These are phyloP conservation scores for Penicillium paxilli DNA, from an alignment of 495 filamentous ascomycete species.

Conservation along the genomic window DNA sequence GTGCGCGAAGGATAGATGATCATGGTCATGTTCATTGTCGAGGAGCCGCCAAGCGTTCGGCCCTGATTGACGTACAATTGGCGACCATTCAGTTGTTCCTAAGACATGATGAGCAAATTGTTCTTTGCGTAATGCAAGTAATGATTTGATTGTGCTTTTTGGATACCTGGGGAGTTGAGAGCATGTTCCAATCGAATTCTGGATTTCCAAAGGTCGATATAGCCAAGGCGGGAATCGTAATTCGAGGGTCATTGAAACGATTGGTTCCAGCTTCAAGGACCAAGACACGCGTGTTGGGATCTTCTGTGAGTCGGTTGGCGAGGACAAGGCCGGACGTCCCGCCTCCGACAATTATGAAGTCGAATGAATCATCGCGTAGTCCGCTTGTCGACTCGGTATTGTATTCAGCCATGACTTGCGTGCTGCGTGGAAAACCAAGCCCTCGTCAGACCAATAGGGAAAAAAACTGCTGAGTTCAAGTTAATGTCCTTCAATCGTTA, in stretches of 20 bases:
- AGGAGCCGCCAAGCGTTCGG: conserved; percentile 57
- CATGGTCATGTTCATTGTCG: conserved; percentile 47
- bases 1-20: conserved; percentile 31
- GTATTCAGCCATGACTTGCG: conserved; percentile 1
- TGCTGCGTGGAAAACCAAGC: too few species aligned
- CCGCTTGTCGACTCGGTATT: conserved; percentile 10
- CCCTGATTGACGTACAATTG: conserved; percentile 33
- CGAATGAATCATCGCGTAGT: conserved; percentile 4
- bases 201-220: conserved; percentile 39
- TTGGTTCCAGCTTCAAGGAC: conserved; percentile 57
- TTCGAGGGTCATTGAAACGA: conserved; percentile 37
- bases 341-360: conserved; percentile 30
- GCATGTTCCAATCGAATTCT: conserved; percentile 56
- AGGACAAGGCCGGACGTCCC: conserved; percentile 51
- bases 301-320: conserved; percentile 48
- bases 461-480: too few species aligned
- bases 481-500: too few species aligned
- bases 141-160: background rate
- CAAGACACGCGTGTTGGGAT: conserved; percentile 39
- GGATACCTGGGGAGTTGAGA: conserved; percentile 48
- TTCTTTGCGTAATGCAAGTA: background rate
- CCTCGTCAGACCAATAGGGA: too few species aligned
- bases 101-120: background rate
- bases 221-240: conserved; percentile 42
- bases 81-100: conserved; percentile 27